These are phyloP conservation scores for Graphilbum sp. DNA, from an alignment of 2,329 filamentous ascomycete genomes.

Conservation along the genomic window DNA sequence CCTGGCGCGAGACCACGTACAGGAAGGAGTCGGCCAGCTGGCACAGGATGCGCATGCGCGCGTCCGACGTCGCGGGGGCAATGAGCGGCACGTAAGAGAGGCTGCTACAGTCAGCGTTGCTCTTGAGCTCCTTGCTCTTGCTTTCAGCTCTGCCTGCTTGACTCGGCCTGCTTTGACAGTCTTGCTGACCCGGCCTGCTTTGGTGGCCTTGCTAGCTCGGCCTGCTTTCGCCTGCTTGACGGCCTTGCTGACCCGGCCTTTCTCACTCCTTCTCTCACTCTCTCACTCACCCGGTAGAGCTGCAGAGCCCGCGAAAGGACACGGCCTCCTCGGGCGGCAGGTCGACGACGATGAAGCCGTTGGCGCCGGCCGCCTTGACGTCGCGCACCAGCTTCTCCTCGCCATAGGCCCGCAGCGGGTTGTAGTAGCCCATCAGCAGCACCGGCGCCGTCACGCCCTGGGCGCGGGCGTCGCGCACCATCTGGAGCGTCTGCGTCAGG, in stretches of 20 bases:
- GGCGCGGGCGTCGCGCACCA: slow-evolving; percentile 66
- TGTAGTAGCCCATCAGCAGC: slow-evolving; percentile 98
- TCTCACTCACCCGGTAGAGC: slow-evolving; percentile 46
- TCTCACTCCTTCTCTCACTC: neutral
- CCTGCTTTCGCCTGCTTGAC: too few relatives aligned
- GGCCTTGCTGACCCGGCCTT: too few relatives aligned
- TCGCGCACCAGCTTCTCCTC: slow-evolving; percentile 80
- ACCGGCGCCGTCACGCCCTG: slow-evolving; percentile 68
- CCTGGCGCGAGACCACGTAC: slow-evolving; percentile 95
- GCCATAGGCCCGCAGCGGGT: slow-evolving; percentile 84
- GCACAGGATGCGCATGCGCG: slow-evolving; percentile 89
- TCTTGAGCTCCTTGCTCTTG: too few relatives aligned
- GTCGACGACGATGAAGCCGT: slow-evolving; percentile 95
- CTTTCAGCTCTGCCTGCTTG: too few relatives aligned
- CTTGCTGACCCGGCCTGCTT: too few relatives aligned
- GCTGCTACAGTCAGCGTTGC: slow-evolving; percentile 21
- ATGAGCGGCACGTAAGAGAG: slow-evolving; percentile 96
- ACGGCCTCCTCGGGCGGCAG: slow-evolving; percentile 91
- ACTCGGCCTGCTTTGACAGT: too few relatives aligned
- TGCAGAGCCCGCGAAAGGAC: slow-evolving; percentile 75
- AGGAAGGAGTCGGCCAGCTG: slow-evolving; percentile 96
- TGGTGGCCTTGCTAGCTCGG: too few relatives aligned
- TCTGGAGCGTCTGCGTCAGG: slow-evolving; percentile 60
- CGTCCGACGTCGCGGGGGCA: slow-evolving; percentile 80
- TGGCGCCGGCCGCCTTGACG: slow-evolving; percentile 69